A percentile compares a stretch with the other conserved stretches of the same genome.
phyloP scores from a whole-genome alignment of 1,284 basidiomycete genomes.

The Somion occarium region DNA sequence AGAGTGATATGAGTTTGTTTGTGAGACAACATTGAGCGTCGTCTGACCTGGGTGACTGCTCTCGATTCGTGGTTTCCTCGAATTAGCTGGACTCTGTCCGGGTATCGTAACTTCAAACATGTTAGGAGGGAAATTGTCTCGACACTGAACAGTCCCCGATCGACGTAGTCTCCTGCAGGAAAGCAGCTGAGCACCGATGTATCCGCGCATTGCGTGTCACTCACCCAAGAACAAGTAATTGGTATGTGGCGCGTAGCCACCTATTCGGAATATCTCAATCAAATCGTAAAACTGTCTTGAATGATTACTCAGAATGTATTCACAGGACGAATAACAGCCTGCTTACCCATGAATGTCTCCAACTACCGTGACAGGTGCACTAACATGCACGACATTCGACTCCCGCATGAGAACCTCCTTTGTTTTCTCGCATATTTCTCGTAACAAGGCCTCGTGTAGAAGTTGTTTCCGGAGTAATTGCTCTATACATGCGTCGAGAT shows the following conservation, averaged over 20 bases:
- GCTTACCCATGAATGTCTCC: slow-evolving; percentile 98
- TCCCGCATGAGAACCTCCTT: slow-evolving; percentile 99
- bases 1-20: slow-evolving; percentile 9
- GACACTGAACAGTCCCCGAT: slow-evolving; percentile 95
- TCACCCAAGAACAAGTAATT: slow-evolving; percentile 96
- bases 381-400: slow-evolving; percentile 97
- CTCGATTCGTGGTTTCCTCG: slow-evolving; percentile 98
- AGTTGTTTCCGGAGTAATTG: slow-evolving; percentile 89
- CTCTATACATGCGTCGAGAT: slow-evolving; percentile 92
- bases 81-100: slow-evolving; percentile 95
- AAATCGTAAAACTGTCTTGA: slow-evolving; percentile 98
- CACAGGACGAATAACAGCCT: slow-evolving; percentile 11
- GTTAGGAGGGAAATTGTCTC: slow-evolving; percentile 98
- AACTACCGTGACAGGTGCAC: slow-evolving; percentile 97
- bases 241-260: slow-evolving; percentile 93
- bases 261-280: slow-evolving; percentile 98
- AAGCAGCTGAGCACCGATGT: slow-evolving; percentile 6
- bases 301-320: slow-evolving; percentile 20
- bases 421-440: slow-evolving; percentile 98
- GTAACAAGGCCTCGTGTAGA: slow-evolving; percentile 85
- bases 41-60: slow-evolving; percentile 90
- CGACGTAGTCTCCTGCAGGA: slow-evolving; percentile 89
- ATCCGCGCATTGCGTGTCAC: slow-evolving; percentile 24
- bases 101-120: slow-evolving; percentile 95
- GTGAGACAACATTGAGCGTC: neutral